These are phyloP conservation scores for Saccharomycopsis sp. DNA, from an alignment of 805 yeast species.

Conservation along the genomic window DNA sequence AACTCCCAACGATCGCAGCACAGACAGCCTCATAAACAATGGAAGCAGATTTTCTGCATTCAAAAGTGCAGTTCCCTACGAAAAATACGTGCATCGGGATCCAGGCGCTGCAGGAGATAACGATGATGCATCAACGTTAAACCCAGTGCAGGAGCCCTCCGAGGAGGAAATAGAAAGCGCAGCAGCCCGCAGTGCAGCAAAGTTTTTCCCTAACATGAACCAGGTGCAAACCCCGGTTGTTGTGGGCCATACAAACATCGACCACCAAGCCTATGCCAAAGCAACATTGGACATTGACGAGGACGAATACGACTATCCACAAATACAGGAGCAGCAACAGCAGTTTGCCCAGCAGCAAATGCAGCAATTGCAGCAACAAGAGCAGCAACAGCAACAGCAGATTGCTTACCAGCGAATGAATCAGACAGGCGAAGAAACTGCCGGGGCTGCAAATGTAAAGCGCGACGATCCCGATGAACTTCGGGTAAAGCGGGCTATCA, in stretches of 20 bases:
- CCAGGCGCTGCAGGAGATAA: neutral
- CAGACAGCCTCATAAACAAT: neutral
- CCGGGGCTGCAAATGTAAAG: neutral
- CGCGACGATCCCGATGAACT: slow-evolving; percentile 18
- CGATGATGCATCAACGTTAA: neutral
- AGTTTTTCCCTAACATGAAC: slow-evolving; percentile 13
- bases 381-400: neutral
- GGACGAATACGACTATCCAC: slow-evolving; percentile 10
- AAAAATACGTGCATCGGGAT: neutral
- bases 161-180: neutral
- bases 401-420: neutral
- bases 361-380: neutral
- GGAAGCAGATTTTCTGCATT: neutral
- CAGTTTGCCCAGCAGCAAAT: neutral
- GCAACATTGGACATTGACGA: slow-evolving; percentile 14
- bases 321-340: neutral
- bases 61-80: neutral
- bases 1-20: neutral
- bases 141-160: neutral
- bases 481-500: slow-evolving; percentile 39
- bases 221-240: slow-evolving; percentile 8
- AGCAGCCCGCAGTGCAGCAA: slow-evolving; percentile 11
- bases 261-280: slow-evolving; percentile 8
- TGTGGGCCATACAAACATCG: slow-evolving; percentile 9
- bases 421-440: neutral